phyloP scores from a whole-genome alignment of 1,139 yeast species.

The Saccharomyces hybrid region DNA sequence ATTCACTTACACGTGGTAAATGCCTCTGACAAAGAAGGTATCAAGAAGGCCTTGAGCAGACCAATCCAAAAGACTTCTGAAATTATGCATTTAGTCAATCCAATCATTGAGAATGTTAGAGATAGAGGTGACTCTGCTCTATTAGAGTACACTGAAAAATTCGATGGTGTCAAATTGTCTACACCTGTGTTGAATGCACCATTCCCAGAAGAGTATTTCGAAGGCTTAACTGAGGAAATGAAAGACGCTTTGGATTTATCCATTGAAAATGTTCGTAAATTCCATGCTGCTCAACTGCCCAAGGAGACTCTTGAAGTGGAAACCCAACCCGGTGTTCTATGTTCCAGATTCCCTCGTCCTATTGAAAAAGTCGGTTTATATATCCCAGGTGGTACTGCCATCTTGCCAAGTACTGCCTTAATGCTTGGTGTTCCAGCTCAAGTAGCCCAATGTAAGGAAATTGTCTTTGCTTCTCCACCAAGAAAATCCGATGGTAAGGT shows the following conservation, averaged over 20 bases:
- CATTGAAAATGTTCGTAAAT: constrained; percentile 76
- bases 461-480: constrained; percentile 96
- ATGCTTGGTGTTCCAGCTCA: constrained; percentile 99
- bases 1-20: constrained; percentile 60
- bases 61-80: constrained; percentile 89
- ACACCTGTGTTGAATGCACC: constrained; percentile 82
- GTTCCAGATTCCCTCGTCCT: constrained; percentile 92
- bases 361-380: constrained; percentile 91
- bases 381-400: constrained; percentile 98
- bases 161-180: constrained; percentile 69
- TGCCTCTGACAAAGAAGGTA: constrained; percentile 40
- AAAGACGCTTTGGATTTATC: constrained; percentile 83
- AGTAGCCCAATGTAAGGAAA: constrained; percentile 94
- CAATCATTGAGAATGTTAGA: constrained; percentile 75
- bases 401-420: constrained; percentile 92
- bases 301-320: constrained; percentile 73
- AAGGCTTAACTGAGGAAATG: constrained; percentile 62
- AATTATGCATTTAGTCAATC: constrained; percentile 84
- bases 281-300: constrained; percentile 86
- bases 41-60: constrained; percentile 61
- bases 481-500: constrained; percentile 75
- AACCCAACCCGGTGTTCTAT: constrained; percentile 86
- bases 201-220: constrained; percentile 61
- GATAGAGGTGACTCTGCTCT: constrained; percentile 78
- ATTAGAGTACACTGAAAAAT: constrained; percentile 77